Conservation (phyloP, 2,329 filamentous ascomycete genomes). For the Penicillium occitanis region DNA sequence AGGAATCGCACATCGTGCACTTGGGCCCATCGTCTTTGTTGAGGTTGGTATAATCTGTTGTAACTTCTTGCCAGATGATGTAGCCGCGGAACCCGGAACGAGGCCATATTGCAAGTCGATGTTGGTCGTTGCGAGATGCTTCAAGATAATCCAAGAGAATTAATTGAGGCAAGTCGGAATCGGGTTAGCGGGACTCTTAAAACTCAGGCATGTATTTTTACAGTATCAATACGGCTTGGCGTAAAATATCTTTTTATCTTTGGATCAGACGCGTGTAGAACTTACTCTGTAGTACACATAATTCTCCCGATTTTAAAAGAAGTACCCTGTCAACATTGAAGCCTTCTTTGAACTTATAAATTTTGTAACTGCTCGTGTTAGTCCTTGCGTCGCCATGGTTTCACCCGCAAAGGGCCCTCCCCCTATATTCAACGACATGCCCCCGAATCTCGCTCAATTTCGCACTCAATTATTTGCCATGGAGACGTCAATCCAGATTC, state of each 20-base stretch:
- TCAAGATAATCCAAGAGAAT: neutral
- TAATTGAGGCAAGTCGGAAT: neutral
- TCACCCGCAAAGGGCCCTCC: neutral
- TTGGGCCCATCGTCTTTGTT: conserved; percentile 82
- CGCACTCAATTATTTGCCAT: neutral
- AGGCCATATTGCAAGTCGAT: conserved; percentile 46
- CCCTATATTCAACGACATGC: neutral
- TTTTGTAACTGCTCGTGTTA: neutral
- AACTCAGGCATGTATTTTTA: neutral
- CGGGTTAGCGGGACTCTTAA: neutral
- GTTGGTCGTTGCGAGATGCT: neutral
- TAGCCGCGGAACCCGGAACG: conserved; percentile 50
- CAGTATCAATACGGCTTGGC: neutral
- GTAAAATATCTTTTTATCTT: neutral
- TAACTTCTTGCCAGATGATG: conserved; percentile 46
- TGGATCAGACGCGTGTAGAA: neutral
- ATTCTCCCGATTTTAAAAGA: neutral
- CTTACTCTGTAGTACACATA: neutral
- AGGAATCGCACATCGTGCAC: conserved; percentile 91
- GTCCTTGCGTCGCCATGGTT: neutral
- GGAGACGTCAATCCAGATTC: neutral
- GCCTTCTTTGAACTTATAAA: neutral
- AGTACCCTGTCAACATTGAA: neutral
- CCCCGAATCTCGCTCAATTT: neutral
- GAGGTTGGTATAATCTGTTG: conserved; percentile 31